Conservation (phyloP, 345 rosid genomes). For the Cochlearia excelsa region DNA sequence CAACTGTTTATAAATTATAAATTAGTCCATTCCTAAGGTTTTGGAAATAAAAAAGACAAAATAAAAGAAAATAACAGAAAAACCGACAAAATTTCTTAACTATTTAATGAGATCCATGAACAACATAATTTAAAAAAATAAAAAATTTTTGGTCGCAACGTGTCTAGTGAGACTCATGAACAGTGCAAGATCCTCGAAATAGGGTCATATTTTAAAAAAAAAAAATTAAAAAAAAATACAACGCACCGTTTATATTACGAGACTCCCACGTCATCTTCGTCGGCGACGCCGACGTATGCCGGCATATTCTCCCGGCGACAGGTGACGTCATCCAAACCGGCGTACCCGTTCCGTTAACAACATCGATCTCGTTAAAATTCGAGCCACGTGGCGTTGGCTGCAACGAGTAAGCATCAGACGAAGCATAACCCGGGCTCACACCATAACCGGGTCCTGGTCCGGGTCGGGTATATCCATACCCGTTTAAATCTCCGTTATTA, state of each 20-base stretch:
- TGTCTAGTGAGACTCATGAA: too few relatives aligned
- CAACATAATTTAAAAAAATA: too few relatives aligned
- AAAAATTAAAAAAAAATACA: too few relatives aligned
- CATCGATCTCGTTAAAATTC: conserved; percentile 44
- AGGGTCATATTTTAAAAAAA: not conserved
- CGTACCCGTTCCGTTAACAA: conserved; percentile 27
- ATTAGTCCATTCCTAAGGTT: too few relatives aligned
- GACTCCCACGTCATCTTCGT: conserved; percentile 39
- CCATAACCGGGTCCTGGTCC: conserved; percentile 42
- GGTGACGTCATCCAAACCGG: conserved; percentile 43
- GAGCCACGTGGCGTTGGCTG: conserved; percentile 54
- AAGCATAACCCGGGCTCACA: conserved; percentile 61
- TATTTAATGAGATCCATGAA: too few relatives aligned
- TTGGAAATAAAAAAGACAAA: not conserved
- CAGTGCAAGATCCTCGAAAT: too few relatives aligned
- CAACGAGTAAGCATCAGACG: conserved; percentile 71
- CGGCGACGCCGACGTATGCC: conserved; percentile 55
- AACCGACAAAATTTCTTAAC: too few relatives aligned
- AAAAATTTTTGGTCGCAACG: too few relatives aligned
- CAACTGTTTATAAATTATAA: too few relatives aligned
- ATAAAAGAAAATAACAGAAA: not conserved
- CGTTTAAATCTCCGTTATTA: conserved; percentile 45
- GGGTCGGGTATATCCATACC: conserved; percentile 52
- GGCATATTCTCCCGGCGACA: conserved; percentile 56
- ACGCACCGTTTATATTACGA: too few relatives aligned